Evolutionary conservation across 805 yeast genomes (phyloP).

Genomic region (Danielia reshetovae): DNA sequence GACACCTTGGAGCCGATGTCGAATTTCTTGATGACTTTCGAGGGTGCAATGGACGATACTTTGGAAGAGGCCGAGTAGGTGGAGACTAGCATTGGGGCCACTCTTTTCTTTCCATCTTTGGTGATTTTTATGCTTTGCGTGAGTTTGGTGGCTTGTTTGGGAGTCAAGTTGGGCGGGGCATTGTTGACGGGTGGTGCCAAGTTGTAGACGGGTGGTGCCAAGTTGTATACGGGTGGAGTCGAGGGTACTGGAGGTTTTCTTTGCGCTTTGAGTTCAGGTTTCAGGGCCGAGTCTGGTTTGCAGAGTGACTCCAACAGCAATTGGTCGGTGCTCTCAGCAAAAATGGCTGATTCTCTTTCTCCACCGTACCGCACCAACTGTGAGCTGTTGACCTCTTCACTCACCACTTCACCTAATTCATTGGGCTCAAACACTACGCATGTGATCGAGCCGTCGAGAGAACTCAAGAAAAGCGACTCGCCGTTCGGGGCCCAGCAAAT

Average conservation of each 20-base stretch:
- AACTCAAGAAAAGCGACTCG: conserved; percentile 62
- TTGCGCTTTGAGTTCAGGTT: background rate
- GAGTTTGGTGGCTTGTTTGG: conserved; percentile 9
- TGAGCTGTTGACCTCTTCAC: conserved; percentile 58
- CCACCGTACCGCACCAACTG: conserved; percentile 84
- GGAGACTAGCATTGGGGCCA: conserved; percentile 65
- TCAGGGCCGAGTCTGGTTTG: too few relatives aligned
- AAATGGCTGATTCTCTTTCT: conserved; percentile 75
- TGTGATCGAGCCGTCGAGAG: conserved; percentile 81
- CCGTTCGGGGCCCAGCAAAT: conserved; percentile 88
- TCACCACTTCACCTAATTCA: conserved; percentile 64
- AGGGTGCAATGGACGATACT: conserved; percentile 10
- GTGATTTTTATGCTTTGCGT: conserved; percentile 55
- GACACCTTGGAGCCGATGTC: conserved; percentile 34
- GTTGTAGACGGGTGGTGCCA: background rate
- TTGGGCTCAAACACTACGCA: conserved; percentile 57
- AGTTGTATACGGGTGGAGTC: background rate
- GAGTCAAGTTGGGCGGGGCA: background rate
- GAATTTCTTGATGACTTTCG: conserved; percentile 17
- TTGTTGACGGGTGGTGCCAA: background rate
- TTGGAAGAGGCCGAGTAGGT: conserved; percentile 28
- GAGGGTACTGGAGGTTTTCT: background rate
- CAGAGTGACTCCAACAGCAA: conserved; percentile 56
- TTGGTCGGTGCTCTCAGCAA: conserved; percentile 85
- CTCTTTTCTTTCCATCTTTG: conserved; percentile 73